Evolutionary conservation across 805 yeast species (phyloP).

Genomic region (Pichia cephalocereana): DNA sequence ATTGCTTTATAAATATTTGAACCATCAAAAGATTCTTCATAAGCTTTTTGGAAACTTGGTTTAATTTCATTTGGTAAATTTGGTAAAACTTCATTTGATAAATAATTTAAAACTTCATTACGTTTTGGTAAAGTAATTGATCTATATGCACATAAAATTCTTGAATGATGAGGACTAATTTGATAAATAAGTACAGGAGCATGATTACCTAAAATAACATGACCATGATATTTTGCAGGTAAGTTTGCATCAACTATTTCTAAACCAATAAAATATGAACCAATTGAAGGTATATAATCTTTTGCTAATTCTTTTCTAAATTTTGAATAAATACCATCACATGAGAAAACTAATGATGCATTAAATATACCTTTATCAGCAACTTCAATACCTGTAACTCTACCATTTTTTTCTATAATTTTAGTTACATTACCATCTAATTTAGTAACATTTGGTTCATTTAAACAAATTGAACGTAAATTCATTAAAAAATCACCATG

Average conservation of each 20-base stretch:
- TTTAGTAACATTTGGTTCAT: conserved; percentile 66
- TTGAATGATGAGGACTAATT: conserved; percentile 70
- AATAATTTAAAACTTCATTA: conserved; percentile 45
- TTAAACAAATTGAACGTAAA: conserved; percentile 58
- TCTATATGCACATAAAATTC: conserved; percentile 83
- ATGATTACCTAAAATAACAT: conserved; percentile 78
- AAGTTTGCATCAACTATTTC: conserved; percentile 64
- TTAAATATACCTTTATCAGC: conserved; percentile 36
- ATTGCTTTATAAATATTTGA: conserved; percentile 58
- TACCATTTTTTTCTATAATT: conserved; percentile 42
- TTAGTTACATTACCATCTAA: conserved; percentile 78
- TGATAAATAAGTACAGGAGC: conserved; percentile 88
- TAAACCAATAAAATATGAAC: conserved; percentile 83
- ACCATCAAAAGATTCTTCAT: conserved; percentile 29
- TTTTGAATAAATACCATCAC: conserved; percentile 93
- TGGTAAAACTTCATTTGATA: conserved; percentile 53
- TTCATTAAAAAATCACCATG: conserved; percentile 84
- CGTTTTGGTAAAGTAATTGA: conserved; percentile 64
- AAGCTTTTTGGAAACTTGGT: conserved; percentile 63
- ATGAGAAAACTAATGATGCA: conserved; percentile 63
- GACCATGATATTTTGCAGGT: conserved; percentile 74
- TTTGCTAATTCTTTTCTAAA: conserved; percentile 67
- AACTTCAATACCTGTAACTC: conserved; percentile 71
- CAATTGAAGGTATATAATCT: conserved; percentile 56
- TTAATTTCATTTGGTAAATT: conserved; percentile 53